phyloP scores from a whole-genome alignment of 2,329 filamentous ascomycete genomes.

The Aureobasidium sp. region DNA sequence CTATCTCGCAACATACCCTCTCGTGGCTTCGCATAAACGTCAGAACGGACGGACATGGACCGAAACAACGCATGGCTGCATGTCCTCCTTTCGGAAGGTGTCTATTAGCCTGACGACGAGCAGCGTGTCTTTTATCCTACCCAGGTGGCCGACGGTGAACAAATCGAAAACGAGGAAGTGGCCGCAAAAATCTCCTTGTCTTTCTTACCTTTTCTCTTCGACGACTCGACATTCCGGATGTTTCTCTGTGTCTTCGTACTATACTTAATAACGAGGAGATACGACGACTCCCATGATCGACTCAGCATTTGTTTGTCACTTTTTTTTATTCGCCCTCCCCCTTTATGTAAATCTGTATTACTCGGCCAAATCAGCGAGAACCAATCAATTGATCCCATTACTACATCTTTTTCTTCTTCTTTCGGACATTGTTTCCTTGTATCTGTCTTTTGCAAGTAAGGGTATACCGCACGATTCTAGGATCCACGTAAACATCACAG shows the following conservation, averaged over 20 bases:
- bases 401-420: not conserved
- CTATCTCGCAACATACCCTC: not conserved
- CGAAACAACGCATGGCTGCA: not conserved
- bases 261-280: not conserved
- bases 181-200: not conserved
- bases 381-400: not conserved
- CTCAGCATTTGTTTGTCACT: not conserved
- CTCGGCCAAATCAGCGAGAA: not conserved
- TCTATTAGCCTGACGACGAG: not conserved
- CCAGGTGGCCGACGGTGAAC: not conserved
- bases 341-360: slow-evolving; percentile 4
- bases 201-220: not conserved
- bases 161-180: not conserved
- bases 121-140: too few relatives aligned
- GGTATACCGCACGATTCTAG: too few relatives aligned
- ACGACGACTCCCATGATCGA: not conserved
- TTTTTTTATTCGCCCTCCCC: not conserved
- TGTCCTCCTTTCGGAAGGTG: not conserved
- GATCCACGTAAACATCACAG: too few relatives aligned
- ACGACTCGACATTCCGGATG: not conserved
- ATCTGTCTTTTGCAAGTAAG: too few relatives aligned
- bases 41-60: not conserved
- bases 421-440: too few relatives aligned
- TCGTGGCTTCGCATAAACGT: not conserved
- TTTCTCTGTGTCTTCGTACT: not conserved